phyloP scores from a whole-genome alignment of 225 moss, liverwort and hornwort species.

The Takakia lepidozioides region DNA sequence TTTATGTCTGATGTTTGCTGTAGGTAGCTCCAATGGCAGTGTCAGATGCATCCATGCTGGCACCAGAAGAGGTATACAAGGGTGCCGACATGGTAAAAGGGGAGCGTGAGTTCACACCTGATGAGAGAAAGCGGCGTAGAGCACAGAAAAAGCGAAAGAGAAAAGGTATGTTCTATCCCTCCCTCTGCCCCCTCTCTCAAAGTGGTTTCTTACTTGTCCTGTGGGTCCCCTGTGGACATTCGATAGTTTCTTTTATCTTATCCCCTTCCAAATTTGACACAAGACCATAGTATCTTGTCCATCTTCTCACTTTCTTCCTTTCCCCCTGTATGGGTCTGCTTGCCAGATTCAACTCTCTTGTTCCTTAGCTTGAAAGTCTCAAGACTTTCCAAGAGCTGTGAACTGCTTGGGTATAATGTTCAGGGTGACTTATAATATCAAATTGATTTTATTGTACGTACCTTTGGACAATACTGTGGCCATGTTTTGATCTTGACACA shows the following conservation, averaged over 20 bases:
- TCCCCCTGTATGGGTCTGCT: no score
- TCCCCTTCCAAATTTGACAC: background rate
- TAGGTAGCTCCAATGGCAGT: conserved; percentile 85
- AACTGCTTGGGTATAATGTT: no score
- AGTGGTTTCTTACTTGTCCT: background rate
- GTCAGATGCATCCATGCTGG: conserved; percentile 91
- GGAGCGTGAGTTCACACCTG: conserved; percentile 75
- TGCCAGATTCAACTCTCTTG: no score
- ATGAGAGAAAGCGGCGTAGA: conserved; percentile 77
- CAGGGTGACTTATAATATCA: no score
- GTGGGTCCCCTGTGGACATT: background rate
- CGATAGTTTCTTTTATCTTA: background rate
- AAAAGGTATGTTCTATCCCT: conserved; percentile 66
- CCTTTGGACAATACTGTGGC: no score
- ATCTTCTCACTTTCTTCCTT: background rate
- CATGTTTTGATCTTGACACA: no score
- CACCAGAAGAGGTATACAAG: conserved; percentile 91
- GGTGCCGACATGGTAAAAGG: conserved; percentile 69
- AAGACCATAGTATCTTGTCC: background rate
- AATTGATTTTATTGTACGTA: no score
- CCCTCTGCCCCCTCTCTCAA: no score
- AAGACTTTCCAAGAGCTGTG: no score
- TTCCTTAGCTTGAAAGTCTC: no score
- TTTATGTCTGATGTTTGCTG: no score
- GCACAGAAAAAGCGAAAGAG: conserved; percentile 87